These are phyloP conservation scores for Vanrija pseudolonga DNA, from an alignment of 1,284 basidiomycete genomes.

Conservation along the genomic window DNA sequence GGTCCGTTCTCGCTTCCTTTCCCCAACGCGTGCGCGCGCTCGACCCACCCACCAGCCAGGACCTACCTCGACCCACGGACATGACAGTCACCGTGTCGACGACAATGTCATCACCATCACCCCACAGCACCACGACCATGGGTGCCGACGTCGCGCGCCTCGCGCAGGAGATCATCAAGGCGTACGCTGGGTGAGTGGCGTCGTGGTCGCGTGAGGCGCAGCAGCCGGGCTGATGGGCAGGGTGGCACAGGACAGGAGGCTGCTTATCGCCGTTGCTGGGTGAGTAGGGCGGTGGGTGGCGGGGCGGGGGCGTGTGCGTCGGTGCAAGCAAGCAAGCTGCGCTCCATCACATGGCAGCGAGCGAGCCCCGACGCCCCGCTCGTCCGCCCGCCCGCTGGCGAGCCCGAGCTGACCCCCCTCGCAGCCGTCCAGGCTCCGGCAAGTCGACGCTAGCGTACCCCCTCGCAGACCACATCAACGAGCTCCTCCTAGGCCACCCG, in stretches of 20 bases:
- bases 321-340: too few relatives aligned
- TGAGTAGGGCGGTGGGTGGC: conserved; percentile 7
- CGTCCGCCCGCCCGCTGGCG: background rate
- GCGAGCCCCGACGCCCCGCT: too few relatives aligned
- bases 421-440: conserved; percentile 51
- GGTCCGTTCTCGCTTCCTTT: too few relatives aligned
- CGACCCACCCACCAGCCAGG: too few relatives aligned
- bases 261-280: conserved; percentile 59
- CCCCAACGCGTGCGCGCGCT: too few relatives aligned
- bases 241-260: conserved; percentile 53
- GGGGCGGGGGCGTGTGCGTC: background rate
- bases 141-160: conserved; percentile 12
- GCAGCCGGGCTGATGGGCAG: conserved; percentile 43
- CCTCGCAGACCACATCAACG: conserved; percentile 45
- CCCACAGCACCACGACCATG: background rate
- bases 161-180: conserved; percentile 12
- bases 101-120: too few relatives aligned
- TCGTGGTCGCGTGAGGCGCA: background rate
- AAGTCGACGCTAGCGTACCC: conserved; percentile 52
- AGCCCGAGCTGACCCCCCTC: background rate
- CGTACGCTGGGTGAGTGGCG: conserved; percentile 7
- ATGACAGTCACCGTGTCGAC: too few relatives aligned
- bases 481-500: conserved; percentile 18
- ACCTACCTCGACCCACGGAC: too few relatives aligned
- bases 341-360: too few relatives aligned